phyloP scores from a whole-genome alignment of 441 rosid species.

The Hura crepitans region DNA sequence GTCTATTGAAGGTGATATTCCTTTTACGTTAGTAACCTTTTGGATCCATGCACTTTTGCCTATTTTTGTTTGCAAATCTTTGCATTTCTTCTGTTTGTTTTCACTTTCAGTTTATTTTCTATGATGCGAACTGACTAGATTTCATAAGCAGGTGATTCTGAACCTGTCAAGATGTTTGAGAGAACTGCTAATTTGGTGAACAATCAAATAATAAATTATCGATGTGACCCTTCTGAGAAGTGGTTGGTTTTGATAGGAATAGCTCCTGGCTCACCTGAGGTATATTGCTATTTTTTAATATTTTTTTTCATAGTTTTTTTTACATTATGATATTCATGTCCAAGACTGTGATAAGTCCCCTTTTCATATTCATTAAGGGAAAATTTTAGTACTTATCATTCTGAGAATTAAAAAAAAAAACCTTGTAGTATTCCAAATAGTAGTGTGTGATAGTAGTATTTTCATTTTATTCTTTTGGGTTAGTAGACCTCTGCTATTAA shows the following conservation, averaged over 20 bases:
- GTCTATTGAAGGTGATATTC: constrained; percentile 86
- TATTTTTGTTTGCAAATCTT: neutral
- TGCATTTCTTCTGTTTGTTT: neutral
- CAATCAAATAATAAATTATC: constrained; percentile 96
- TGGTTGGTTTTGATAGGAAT: constrained; percentile 99
- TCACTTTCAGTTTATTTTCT: constrained; percentile 9
- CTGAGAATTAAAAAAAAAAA: neutral
- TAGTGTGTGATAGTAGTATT: neutral
- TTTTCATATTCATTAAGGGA: neutral
- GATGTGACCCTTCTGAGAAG: constrained; percentile 95
- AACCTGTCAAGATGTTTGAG: constrained; percentile 95
- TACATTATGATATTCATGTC: constrained; percentile 2
- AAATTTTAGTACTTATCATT: neutral
- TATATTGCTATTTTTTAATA: constrained; percentile 27
- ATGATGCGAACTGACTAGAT: neutral
- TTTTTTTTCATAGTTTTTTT: neutral
- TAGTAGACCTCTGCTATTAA: neutral
- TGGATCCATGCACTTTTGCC: constrained; percentile 7
- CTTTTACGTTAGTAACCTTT: neutral
- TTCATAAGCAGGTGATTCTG: constrained; percentile 73
- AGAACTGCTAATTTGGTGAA: constrained; percentile 89
- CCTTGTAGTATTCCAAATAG: neutral
- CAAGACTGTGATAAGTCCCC: neutral
- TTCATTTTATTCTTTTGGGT: neutral
- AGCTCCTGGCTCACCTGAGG: constrained; percentile 99